Percentiles rank a stretch among this genome's conserved stretches.
Conservation (phyloP, 177 flowering plant genomes). For the Vitis hybrid region DNA sequence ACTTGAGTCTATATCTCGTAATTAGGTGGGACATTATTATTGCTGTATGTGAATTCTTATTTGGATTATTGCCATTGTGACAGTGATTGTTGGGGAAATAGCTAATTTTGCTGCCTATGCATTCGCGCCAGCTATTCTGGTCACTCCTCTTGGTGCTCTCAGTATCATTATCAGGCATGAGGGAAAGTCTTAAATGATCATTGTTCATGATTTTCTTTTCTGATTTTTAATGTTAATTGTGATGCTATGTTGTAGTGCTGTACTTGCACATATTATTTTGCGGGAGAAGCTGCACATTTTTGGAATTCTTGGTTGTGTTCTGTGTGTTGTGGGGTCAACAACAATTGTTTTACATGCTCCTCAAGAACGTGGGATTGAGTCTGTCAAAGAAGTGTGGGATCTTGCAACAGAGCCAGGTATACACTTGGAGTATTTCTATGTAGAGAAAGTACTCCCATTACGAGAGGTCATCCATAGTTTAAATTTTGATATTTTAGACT, state of each 20-base stretch:
- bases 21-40: background rate
- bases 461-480: too few species aligned
- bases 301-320: constrained; percentile 83
- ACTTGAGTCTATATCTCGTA: background rate
- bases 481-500: background rate
- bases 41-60: constrained; percentile 6
- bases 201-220: background rate
- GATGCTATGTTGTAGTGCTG: constrained; percentile 55
- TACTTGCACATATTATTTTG: constrained; percentile 70
- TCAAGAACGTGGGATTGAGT: constrained; percentile 63
- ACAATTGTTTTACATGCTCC: constrained; percentile 88
- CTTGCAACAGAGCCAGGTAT: constrained; percentile 86
- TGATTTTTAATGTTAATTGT: constrained; percentile 9
- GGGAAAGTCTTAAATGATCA: background rate
- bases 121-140: constrained; percentile 84
- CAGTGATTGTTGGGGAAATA: constrained; percentile 86
- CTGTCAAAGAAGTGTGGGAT: constrained; percentile 75
- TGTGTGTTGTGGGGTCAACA: constrained; percentile 84
- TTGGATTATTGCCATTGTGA: background rate
- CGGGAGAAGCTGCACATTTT: constrained; percentile 66
- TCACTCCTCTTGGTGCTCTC: constrained; percentile 84
- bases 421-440: too few species aligned
- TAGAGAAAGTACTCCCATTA: too few species aligned
- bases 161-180: constrained; percentile 80
- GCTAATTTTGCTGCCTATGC: constrained; percentile 89